Conservation (phyloP, 495 filamentous ascomycete species). For the Cryomyces minteri region DNA sequence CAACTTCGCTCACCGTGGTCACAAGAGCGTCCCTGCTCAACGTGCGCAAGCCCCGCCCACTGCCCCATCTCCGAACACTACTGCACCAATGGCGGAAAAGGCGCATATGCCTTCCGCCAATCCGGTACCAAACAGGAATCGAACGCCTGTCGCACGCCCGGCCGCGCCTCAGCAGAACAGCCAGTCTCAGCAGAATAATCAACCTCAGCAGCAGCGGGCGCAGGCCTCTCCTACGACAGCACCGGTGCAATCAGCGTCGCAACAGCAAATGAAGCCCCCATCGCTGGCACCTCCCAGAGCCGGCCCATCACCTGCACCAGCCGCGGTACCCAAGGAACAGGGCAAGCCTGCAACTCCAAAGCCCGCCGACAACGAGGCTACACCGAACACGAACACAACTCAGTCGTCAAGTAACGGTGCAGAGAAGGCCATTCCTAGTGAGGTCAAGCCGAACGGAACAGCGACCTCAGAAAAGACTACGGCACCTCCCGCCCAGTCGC, state of each 20-base stretch:
- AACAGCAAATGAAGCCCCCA: conserved; percentile 11
- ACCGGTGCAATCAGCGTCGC: conserved; percentile 11
- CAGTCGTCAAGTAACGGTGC: not conserved
- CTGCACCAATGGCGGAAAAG: conserved; percentile 16
- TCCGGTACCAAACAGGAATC: conserved; percentile 3
- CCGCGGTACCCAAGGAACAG: conserved; percentile 18
- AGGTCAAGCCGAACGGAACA: conserved; percentile 22
- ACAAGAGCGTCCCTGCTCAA: conserved; percentile 29
- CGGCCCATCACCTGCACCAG: conserved; percentile 29
- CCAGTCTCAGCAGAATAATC: conserved; percentile 20
- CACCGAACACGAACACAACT: conserved; percentile 16
- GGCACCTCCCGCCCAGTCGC: conserved; percentile 4
- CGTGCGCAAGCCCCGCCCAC: conserved; percentile 33
- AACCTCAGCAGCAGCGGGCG: conserved; percentile 16
- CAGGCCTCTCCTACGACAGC: conserved; percentile 15
- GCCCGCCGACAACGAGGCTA: conserved; percentile 17
- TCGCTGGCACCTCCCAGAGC: conserved; percentile 13
- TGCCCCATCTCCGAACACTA: conserved; percentile 23
- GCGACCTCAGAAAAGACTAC: conserved; percentile 8
- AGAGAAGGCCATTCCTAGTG: conserved; percentile 17
- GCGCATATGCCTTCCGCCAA: conserved; percentile 18
- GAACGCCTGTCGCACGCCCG: conserved; percentile 25
- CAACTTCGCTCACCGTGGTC: conserved; percentile 89
- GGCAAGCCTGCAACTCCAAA: conserved; percentile 21
- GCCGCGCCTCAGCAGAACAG: conserved; percentile 14